Evolutionary conservation across 331 rosid genomes (phyloP), one percentile per base, ranked within the genome.

Genomic region (Cucumis variabilis): DNA sequence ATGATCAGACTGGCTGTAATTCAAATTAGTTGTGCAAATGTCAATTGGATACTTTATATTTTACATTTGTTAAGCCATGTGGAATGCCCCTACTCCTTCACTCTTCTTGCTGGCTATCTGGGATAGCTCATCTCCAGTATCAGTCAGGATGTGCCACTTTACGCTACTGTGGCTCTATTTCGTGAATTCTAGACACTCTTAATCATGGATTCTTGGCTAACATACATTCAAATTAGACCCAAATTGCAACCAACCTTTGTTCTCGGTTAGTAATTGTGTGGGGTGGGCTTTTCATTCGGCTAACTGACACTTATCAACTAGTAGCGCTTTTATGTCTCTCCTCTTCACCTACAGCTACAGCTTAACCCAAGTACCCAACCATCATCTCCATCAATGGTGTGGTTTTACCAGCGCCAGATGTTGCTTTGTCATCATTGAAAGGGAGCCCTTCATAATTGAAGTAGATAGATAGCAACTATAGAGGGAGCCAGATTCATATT

Each of bases 131-230:
- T 53, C 67, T 17, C 41, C 46, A 78, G 14, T 14, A 51, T 55
- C 67, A 51, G 84, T 53, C 15, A 51, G 67, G 67, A 51, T 78
- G 83, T 78, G 83, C 41, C 82, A 76, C 82, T 48, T 50, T 48
- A 50, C 25, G 63, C 23, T 23, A 14, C 8, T n/a, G 83, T 77
- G 20, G 83, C 37, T 77, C 63, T 23, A 48, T 78, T 48, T 78
- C 21, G 28, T 11, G 23, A 1, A 8, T 78, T 78, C 83, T 76
- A 3, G 60, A 13, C 60, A 50, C 83, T 7, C 44, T 19, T 37
- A 73, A 46, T 73, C 25, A 37, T 73, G 79, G 79, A 78, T 6
- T 78, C 83, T 78, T 78, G 20, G 41, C 83, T 50, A 78, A 46
- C 83, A 48, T 50, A 25, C 83, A 78, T 78, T 78, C 41, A 24